Conservation (phyloP, 331 rosid genomes). For the Arachis monticola region DNA sequence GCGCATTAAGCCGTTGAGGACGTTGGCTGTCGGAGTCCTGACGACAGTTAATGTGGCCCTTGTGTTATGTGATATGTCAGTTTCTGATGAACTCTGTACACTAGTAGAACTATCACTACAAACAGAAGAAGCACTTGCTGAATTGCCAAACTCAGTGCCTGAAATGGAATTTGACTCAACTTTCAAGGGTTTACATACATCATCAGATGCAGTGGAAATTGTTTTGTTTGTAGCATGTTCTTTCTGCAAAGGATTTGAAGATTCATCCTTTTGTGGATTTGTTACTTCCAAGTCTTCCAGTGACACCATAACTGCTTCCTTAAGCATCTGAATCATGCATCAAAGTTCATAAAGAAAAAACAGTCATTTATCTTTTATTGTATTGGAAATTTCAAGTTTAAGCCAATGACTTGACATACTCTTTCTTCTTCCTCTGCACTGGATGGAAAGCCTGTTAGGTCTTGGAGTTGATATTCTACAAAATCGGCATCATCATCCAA, state of each 20-base stretch:
- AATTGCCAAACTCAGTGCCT: conserved; percentile 39
- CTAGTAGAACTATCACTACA: conserved; percentile 47
- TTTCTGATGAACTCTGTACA: conserved; percentile 57
- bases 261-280: conserved; percentile 46
- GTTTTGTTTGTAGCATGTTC: conserved; percentile 42
- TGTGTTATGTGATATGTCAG: conserved; percentile 82
- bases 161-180: conserved; percentile 52
- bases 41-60: conserved; percentile 79
- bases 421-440: conserved; percentile 73
- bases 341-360: conserved; percentile 15
- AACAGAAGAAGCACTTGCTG: conserved; percentile 45
- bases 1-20: conserved; percentile 75
- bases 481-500: conserved; percentile 71
- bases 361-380: neutral
- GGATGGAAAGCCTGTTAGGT: conserved; percentile 75
- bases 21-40: conserved; percentile 68
- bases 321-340: conserved; percentile 67
- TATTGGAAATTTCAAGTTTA: conserved; percentile 29
- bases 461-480: conserved; percentile 83
- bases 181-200: conserved; percentile 38
- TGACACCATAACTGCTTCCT: conserved; percentile 78
- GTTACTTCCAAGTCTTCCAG: conserved; percentile 60
- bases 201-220: conserved; percentile 45
- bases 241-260: neutral
- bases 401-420: conserved; percentile 55